Evolutionary conservation across 352 stramenopile species (phyloP).

Genomic region (Lagenidium giganteum): DNA sequence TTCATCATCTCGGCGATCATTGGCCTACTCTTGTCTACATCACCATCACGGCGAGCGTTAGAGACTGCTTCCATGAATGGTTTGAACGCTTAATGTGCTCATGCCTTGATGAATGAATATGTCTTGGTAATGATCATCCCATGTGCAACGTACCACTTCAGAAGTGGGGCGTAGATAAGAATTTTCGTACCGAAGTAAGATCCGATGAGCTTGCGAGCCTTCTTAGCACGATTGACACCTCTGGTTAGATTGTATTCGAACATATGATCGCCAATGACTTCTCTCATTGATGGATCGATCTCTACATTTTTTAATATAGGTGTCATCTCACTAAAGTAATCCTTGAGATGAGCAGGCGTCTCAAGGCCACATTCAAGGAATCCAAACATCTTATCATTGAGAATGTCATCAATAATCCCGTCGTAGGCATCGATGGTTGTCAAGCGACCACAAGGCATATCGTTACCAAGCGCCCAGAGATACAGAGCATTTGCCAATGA

Average conservation of each 20-base stretch:
- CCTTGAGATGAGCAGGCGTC: slow-evolving; percentile 23
- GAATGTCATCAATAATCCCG: slow-evolving; percentile 25
- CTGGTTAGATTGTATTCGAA: slow-evolving; percentile 12
- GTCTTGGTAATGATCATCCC: slow-evolving; percentile 21
- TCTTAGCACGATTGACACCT: neutral
- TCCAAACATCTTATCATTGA: slow-evolving; percentile 24
- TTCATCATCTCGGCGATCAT: slow-evolving; percentile 16
- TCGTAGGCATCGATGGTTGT: slow-evolving; percentile 18
- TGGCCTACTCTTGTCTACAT: slow-evolving; percentile 16
- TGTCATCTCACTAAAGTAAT: slow-evolving; percentile 28
- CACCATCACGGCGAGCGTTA: slow-evolving; percentile 15
- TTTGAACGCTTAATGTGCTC: slow-evolving; percentile 12
- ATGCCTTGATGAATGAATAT: slow-evolving; percentile 24
- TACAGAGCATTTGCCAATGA: slow-evolving; percentile 26
- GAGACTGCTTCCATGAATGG: slow-evolving; percentile 17
- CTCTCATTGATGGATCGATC: slow-evolving; percentile 12
- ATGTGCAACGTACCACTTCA: slow-evolving; percentile 34
- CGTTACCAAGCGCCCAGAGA: slow-evolving; percentile 20
- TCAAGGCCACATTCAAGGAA: slow-evolving; percentile 34
- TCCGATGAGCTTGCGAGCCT: slow-evolving; percentile 21
- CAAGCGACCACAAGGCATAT: slow-evolving; percentile 24
- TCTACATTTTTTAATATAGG: slow-evolving; percentile 30
- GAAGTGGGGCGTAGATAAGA: slow-evolving; percentile 25
- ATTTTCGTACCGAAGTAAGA: slow-evolving; percentile 30
- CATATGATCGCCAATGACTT: slow-evolving; percentile 28